phyloP scores from a whole-genome alignment of 768 basidiomycete genomes.

The Kondoa subrosea region DNA sequence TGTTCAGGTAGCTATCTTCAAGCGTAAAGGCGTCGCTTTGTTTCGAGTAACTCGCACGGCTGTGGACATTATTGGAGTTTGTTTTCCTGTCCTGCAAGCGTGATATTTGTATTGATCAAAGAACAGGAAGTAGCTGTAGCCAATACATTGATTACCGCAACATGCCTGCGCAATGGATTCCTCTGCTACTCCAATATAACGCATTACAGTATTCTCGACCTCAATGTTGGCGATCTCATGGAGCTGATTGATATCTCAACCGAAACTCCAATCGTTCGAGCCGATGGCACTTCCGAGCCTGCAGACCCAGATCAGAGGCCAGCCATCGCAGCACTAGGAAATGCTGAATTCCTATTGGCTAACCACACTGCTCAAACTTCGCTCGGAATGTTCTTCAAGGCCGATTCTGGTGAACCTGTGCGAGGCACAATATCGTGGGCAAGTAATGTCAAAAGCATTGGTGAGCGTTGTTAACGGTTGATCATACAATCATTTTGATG shows the following conservation, averaged over 20 bases:
- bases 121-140: not conserved
- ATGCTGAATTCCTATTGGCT: constrained; percentile 65
- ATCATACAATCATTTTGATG: not conserved
- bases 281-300: constrained; percentile 21
- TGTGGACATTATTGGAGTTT: constrained; percentile 22
- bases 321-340: constrained; percentile 53
- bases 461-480: constrained; percentile 34
- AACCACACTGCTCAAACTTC: constrained; percentile 67
- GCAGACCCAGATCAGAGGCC: constrained; percentile 41
- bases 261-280: constrained; percentile 35
- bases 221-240: constrained; percentile 50
- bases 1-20: constrained; percentile 31
- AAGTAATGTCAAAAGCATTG: constrained; percentile 54
- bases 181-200: constrained; percentile 59
- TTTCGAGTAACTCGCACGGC: constrained; percentile 26
- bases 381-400: constrained; percentile 63
- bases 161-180: constrained; percentile 45
- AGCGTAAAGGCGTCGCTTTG: constrained; percentile 32
- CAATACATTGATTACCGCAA: not conserved
- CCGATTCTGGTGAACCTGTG: constrained; percentile 65
- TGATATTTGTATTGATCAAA: not conserved
- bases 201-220: constrained; percentile 59
- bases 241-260: constrained; percentile 66
- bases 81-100: not conserved
- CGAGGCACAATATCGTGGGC: constrained; percentile 78